Conservation (phyloP, 2,329 filamentous ascomycete genomes). For the Scedosporium minutisporum region DNA sequence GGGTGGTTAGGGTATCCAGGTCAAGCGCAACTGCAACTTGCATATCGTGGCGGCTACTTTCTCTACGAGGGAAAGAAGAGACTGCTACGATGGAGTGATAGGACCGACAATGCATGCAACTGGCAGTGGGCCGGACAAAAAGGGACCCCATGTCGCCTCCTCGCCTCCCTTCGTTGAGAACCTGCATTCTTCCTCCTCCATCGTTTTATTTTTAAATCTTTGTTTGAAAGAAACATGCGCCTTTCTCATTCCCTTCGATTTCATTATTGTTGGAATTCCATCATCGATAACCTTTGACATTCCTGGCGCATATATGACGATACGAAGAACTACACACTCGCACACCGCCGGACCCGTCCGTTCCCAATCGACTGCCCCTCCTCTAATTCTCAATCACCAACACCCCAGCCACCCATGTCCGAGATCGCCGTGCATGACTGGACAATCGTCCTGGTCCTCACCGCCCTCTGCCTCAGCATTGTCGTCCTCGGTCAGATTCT, state of each 20-base stretch:
- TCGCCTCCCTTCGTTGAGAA: not conserved
- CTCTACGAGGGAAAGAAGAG: not conserved
- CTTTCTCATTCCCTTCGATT: not conserved
- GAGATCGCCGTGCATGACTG: slow-evolving; percentile 42
- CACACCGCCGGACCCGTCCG: slow-evolving; percentile 8
- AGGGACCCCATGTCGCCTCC: not conserved
- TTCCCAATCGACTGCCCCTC: not conserved
- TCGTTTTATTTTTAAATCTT: not conserved
- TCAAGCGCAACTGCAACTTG: not conserved
- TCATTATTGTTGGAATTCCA: not conserved
- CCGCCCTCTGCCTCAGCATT: slow-evolving; percentile 46
- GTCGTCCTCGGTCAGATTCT: slow-evolving; percentile 43
- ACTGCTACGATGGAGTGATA: not conserved
- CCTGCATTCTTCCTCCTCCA: not conserved
- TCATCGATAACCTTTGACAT: not conserved
- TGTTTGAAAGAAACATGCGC: not conserved
- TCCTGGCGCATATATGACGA: not conserved
- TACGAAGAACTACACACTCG: slow-evolving; percentile 7
- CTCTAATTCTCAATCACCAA: not conserved
- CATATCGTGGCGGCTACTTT: not conserved
- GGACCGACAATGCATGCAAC: not conserved
- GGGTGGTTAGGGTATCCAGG: not conserved
- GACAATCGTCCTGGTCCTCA: slow-evolving; percentile 48
- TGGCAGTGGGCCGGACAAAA: not conserved
- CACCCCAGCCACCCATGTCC: slow-evolving; percentile 28